Percentiles rank a stretch among this genome's conserved stretches.
Evolutionary conservation across 2,329 filamentous ascomycete species (phyloP).

Genomic region (Fusarium tanahbumbuense): DNA sequence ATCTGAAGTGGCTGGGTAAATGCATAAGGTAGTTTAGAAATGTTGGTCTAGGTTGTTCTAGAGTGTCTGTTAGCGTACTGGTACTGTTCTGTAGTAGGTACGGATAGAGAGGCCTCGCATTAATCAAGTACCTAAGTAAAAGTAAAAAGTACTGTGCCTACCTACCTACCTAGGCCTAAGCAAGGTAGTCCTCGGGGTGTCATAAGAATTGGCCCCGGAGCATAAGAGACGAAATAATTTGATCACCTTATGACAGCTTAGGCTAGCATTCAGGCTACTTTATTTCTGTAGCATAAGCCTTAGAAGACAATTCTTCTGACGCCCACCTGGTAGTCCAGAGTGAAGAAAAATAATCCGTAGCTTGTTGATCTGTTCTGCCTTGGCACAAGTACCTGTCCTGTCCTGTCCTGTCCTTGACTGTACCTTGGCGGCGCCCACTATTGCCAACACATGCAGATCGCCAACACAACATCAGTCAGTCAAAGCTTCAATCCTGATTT

Average conservation of each 20-base stretch:
- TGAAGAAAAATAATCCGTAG: neutral
- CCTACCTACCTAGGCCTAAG: no score
- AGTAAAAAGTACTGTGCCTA: no score
- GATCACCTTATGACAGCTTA: no score
- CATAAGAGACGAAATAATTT: no score
- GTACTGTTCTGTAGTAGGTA: neutral
- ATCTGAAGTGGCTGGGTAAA: neutral
- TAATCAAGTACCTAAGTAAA: neutral
- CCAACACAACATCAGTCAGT: conserved; percentile 28
- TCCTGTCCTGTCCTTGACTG: neutral
- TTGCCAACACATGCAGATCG: conserved; percentile 31
- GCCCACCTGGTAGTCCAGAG: neutral
- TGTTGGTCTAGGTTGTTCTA: neutral
- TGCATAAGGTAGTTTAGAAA: neutral
- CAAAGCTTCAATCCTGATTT: conserved; percentile 25
- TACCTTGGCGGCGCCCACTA: conserved; percentile 38
- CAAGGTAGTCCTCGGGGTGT: no score
- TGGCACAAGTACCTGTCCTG: neutral
- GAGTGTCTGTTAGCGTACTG: neutral
- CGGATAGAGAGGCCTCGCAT: conserved; percentile 14
- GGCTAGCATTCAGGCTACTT: no score
- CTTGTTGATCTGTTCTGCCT: neutral
- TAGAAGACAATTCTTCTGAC: no score
- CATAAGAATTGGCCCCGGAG: no score
- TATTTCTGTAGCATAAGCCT: no score